Evolutionary conservation across 179 eudicot genomes (phyloP).

Genomic region (Camellia oleifera): DNA sequence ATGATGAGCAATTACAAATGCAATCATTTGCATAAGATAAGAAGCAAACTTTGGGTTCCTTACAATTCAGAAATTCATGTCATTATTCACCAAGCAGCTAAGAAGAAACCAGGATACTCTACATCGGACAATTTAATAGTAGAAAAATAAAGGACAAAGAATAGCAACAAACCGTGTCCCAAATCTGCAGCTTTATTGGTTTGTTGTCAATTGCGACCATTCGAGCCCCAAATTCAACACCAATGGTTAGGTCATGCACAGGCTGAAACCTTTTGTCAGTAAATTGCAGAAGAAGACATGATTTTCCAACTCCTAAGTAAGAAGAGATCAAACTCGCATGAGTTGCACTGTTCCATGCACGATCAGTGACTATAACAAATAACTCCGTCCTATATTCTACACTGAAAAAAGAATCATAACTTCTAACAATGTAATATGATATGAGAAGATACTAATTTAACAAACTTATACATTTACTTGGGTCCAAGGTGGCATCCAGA

Average conservation of each 20-base stretch:
- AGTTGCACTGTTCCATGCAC: neutral
- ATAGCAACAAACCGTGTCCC: conserved; percentile 37
- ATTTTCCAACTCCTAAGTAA: conserved; percentile 39
- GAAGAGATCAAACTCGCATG: conserved; percentile 1
- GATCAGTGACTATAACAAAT: too few relatives aligned
- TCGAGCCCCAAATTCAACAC: conserved; percentile 47
- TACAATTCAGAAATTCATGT: neutral
- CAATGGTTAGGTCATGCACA: conserved; percentile 46
- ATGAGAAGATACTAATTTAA: neutral
- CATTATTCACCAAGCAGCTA: neutral
- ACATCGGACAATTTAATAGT: neutral
- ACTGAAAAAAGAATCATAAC: neutral
- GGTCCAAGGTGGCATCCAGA: too few relatives aligned
- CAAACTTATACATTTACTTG: too few relatives aligned
- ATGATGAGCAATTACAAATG: neutral
- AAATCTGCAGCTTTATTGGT: conserved; percentile 45
- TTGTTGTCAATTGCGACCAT: conserved; percentile 43
- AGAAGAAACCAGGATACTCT: neutral
- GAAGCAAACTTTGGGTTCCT: neutral
- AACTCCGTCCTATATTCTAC: neutral
- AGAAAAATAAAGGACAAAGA: neutral
- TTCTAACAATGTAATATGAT: neutral
- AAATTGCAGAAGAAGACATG: conserved; percentile 44
- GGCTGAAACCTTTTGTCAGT: conserved; percentile 46
- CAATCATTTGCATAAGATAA: neutral